A percentile compares a stretch with the other conserved stretches of the same genome.
Evolutionary conservation across 108 stramenopile genomes (phyloP).

Genomic region (Skeletonema potamos): DNA sequence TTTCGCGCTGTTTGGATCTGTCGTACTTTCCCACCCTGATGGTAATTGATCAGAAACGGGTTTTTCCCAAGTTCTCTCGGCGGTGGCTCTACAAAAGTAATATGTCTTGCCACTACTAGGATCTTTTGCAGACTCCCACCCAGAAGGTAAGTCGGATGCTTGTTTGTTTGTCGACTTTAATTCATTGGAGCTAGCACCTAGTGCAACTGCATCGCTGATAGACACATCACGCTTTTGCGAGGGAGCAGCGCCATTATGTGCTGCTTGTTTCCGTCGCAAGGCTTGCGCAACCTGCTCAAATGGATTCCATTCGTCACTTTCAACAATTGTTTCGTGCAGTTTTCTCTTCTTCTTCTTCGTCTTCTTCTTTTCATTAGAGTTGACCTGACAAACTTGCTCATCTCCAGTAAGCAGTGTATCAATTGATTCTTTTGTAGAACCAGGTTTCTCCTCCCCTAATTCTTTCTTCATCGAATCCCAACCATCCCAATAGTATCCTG

Average conservation of each 20-base stretch:
- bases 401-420: neutral
- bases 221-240: constrained; percentile 6
- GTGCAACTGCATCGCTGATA: constrained; percentile 35
- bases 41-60: constrained; percentile 51
- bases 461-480: constrained; percentile 70
- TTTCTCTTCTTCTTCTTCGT: constrained; percentile 49
- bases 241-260: constrained; percentile 36
- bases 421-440: neutral
- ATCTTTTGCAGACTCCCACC: constrained; percentile 62
- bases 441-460: constrained; percentile 14
- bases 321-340: constrained; percentile 39
- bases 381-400: neutral
- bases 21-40: constrained; percentile 67
- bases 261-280: constrained; percentile 54
- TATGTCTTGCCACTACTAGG: constrained; percentile 66
- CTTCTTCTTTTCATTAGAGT: constrained; percentile 3
- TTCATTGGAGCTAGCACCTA: constrained; percentile 20
- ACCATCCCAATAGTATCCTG: constrained; percentile 91
- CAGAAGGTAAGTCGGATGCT: constrained; percentile 18
- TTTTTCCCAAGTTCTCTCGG: constrained; percentile 58
- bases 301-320: constrained; percentile 66
- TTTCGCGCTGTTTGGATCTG: constrained; percentile 58
- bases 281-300: constrained; percentile 72
- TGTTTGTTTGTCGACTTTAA: neutral
- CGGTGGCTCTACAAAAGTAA: constrained; percentile 69